A percentile compares a stretch with the other conserved stretches of the same genome.
Conservation (phyloP, 139 green algal species). For the Closterium sp. region DNA sequence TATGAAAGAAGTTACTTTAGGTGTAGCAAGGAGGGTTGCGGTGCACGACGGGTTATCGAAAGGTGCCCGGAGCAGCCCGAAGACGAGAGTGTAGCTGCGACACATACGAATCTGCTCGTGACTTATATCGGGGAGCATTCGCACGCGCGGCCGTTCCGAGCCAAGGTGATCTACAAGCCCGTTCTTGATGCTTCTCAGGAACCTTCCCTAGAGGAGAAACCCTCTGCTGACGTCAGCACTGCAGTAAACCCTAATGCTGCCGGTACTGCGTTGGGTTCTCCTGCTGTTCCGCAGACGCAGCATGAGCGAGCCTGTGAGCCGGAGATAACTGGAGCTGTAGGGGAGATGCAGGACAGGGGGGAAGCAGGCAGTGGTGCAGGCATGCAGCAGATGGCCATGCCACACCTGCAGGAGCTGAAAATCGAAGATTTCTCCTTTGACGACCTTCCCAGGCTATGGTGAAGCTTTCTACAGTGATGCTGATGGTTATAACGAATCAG, state of each 20-base stretch:
- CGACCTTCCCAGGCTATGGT: not conserved
- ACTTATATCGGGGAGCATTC: not conserved
- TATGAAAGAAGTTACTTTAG: constrained; percentile 93
- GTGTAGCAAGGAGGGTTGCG: constrained; percentile 80
- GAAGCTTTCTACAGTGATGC: not conserved
- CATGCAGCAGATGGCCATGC: not conserved
- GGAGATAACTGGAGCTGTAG: not conserved
- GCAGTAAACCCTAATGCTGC: too few species aligned
- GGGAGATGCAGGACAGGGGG: not conserved
- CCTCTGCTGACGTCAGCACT: not conserved
- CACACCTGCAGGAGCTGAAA: not conserved
- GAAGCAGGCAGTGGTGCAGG: too few species aligned
- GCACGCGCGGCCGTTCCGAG: not conserved
- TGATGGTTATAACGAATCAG: not conserved
- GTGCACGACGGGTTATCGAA: constrained; percentile 43
- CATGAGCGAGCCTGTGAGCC: too few species aligned
- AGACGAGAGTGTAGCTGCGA: not conserved
- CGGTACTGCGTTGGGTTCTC: too few species aligned
- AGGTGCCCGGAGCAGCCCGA: not conserved
- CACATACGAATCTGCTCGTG: not conserved
- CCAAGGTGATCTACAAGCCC: not conserved
- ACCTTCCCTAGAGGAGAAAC: not conserved
- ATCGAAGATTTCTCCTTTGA: not conserved
- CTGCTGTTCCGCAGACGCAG: too few species aligned
- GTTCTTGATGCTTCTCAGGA: not conserved